phyloP scores from a whole-genome alignment of 192 early-diverging fungal species.

The Dispira parvispora region DNA sequence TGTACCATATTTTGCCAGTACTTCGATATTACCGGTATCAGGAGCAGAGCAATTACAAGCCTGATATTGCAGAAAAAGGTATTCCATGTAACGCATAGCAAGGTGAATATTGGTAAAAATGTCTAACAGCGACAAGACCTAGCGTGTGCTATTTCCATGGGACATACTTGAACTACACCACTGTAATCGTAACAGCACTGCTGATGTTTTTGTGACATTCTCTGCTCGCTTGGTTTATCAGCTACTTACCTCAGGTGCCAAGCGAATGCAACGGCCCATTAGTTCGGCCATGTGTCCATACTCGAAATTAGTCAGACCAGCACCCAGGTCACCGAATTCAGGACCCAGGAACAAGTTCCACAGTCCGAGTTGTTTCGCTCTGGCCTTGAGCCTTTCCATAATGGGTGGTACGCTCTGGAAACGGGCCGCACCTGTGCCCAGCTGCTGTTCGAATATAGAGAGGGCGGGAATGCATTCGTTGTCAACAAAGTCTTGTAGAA shows the following conservation, averaged over 20 bases:
- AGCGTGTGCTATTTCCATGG: no score
- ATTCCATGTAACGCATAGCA: no score
- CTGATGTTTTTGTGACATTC: no score
- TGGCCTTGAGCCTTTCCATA: slow-evolving; percentile 76
- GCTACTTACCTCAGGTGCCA: slow-evolving; percentile 58
- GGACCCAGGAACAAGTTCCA: slow-evolving; percentile 91
- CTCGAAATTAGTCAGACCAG: slow-evolving; percentile 86
- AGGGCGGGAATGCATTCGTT: slow-evolving; percentile 95
- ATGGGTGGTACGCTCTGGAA: slow-evolving; percentile 66
- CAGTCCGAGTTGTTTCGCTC: slow-evolving; percentile 71
- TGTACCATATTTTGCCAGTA: slow-evolving; percentile 89
- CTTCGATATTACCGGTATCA: slow-evolving; percentile 99
- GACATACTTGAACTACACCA: no score
- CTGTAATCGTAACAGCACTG: no score
- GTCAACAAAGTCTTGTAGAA: slow-evolving; percentile 11
- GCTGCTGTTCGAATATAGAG: slow-evolving; percentile 45
- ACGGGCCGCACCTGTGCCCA: slow-evolving; percentile 56
- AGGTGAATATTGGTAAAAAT: no score
- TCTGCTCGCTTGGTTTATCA: no score
- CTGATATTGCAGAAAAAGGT: no score
- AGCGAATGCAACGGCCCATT: slow-evolving; percentile 56
- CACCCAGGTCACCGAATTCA: slow-evolving; percentile 38
- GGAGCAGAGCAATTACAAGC: slow-evolving; percentile 86
- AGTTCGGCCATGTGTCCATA: slow-evolving; percentile 85
- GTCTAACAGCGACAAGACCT: no score